These are phyloP conservation scores for Rubia peregrina DNA, from an alignment of 305 asterid genomes.

Conservation along the genomic window DNA sequence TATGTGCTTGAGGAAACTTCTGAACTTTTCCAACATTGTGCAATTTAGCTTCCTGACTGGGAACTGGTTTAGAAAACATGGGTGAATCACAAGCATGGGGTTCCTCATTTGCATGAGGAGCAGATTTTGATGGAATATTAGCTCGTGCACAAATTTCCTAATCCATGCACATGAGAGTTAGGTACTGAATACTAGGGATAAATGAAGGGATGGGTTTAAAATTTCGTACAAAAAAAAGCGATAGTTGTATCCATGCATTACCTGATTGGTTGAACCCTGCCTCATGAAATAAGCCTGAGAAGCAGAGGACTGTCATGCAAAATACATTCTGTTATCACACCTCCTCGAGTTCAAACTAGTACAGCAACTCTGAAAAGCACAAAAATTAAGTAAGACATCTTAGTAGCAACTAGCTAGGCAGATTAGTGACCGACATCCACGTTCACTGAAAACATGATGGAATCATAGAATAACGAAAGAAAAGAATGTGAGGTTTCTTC, in stretches of 20 bases:
- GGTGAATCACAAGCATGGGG: conserved; percentile 34
- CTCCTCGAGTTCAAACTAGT: conserved; percentile 49
- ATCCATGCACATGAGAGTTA: conserved; percentile 8
- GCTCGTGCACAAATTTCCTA: conserved; percentile 38
- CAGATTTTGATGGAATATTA: conserved; percentile 28
- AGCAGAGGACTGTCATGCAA: conserved; percentile 62
- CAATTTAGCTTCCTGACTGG: conserved; percentile 20
- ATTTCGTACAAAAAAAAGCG: background rate
- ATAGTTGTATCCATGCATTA: background rate
- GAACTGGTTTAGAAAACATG: conserved; percentile 46
- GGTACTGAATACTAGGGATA: background rate
- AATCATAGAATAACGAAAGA: background rate
- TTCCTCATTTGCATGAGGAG: conserved; percentile 15
- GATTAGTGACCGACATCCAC: background rate
- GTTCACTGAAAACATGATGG: background rate
- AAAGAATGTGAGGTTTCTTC: background rate
- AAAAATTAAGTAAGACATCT: conserved; percentile 5
- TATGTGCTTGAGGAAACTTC: conserved; percentile 27
- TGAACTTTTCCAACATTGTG: conserved; percentile 22
- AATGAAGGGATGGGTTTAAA: background rate
- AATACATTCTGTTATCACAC: conserved; percentile 51
- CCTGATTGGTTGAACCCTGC: conserved; percentile 47
- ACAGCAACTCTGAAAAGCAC: conserved; percentile 52
- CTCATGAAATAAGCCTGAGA: conserved; percentile 64
- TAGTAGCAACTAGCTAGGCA: background rate